Evolutionary conservation across 1,284 basidiomycete species (phyloP), one percentile per base, ranked within the genome.

Genomic region (Taiwanofungus camphoratus): DNA sequence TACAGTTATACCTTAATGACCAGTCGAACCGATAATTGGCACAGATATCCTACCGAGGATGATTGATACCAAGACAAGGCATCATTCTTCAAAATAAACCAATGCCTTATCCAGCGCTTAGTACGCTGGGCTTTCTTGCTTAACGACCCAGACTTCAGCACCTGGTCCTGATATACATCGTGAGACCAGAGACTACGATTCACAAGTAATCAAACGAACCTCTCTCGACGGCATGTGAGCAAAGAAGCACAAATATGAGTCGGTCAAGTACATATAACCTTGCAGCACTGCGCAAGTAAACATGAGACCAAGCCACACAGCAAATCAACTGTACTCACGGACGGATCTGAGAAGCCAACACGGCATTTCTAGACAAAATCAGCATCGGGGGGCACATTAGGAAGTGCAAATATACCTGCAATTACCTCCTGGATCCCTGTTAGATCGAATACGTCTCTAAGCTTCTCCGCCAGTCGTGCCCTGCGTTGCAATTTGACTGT

Each of bases 221-320:
- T 94, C 91, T 69, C 83, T 74, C 16, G 81, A 74, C 5, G 90
- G 89, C 76, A 99, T 84, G 61, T 95, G 92, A 0, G 95, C 95
- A 62, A 97, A 98, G 70, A 98, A 99, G 67, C 94, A 97, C 20
- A 98, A 65, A 58, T 95, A 89, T 3, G 83, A 80, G 52, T 87
- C 87, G 2, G 95, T 97, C 34, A 98, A 71, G 62, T 95, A 99
- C 77, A 98, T 88, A 62, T 95, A 96, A 13, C 94, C 94, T 66
- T 98, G 93, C 16, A 99, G 73, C 55, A 98, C 88, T 92, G 51
- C n/a, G n/a, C n/a, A n/a, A 5, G 23, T 18, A 32, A 22, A 22
- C 24, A 54, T 42, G 22, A 18, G 5, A 21, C 19, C 4, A n/a
- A 15, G 11, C 20, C 22, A 19, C 39, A 39, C 19, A 5, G 12